Evolutionary conservation across 2,329 filamentous ascomycete genomes (phyloP).

Genomic region (Colletotrichum destructivum): DNA sequence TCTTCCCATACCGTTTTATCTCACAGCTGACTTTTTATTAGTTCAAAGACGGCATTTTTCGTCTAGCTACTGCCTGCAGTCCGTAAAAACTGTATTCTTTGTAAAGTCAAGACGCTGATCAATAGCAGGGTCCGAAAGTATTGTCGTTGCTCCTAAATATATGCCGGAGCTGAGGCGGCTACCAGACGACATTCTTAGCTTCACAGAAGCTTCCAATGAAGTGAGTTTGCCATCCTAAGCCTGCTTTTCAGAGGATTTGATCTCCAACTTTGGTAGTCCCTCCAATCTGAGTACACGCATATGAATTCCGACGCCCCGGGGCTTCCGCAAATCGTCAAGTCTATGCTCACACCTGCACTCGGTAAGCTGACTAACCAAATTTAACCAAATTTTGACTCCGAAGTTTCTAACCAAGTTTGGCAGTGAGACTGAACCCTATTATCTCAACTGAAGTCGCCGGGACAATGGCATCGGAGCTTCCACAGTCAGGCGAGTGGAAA

Average conservation of each 20-base stretch:
- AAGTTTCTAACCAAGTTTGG: too few species aligned
- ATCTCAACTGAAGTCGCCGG: constrained; percentile 56
- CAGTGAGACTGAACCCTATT: constrained; percentile 50
- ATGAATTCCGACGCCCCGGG: constrained; percentile 40
- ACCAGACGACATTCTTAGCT: constrained; percentile 50
- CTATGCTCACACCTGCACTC: constrained; percentile 52
- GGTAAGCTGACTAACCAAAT: constrained; percentile 45
- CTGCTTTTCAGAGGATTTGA: neutral
- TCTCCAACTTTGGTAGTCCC: constrained; percentile 7
- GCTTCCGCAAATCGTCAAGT: constrained; percentile 50
- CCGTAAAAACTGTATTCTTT: too few species aligned
- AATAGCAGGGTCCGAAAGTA: constrained; percentile 31
- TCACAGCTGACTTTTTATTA: constrained; percentile 17
- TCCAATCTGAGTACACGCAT: constrained; percentile 55
- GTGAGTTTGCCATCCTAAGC: neutral
- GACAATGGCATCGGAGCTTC: constrained; percentile 53
- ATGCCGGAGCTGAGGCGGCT: constrained; percentile 51
- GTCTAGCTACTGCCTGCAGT: neutral
- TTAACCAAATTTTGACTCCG: too few species aligned
- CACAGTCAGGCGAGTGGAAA: constrained; percentile 57
- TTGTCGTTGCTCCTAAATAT: constrained; percentile 51
- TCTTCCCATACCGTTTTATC: neutral
- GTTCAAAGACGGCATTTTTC: constrained; percentile 51
- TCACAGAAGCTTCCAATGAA: constrained; percentile 43
- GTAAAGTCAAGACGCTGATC: neutral